These are phyloP conservation scores for Globisporangium irregulare DNA, from an alignment of 352 stramenopile species.

Conservation along the genomic window DNA sequence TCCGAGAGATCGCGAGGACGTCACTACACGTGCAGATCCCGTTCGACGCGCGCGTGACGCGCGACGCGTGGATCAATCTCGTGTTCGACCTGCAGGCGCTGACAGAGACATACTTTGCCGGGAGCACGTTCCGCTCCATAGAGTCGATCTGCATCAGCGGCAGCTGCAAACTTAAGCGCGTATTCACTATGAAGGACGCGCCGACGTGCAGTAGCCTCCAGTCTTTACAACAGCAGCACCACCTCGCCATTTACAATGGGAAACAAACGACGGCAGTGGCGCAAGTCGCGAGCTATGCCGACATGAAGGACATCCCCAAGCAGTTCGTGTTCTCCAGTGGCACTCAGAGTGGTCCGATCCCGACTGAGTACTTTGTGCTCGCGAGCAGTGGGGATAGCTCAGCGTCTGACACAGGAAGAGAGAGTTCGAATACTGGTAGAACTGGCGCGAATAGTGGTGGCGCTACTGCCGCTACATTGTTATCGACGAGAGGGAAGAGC, in stretches of 20 bases:
- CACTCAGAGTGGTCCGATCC: conserved; percentile 20
- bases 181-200: conserved; percentile 88
- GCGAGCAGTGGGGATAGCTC: not conserved
- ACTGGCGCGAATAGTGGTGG: not conserved
- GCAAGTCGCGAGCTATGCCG: conserved; percentile 20
- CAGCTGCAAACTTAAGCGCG: conserved; percentile 68
- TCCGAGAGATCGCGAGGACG: conserved; percentile 60
- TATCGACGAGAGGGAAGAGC: not conserved
- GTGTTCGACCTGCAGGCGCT: conserved; percentile 72
- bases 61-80: conserved; percentile 79
- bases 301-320: conserved; percentile 55
- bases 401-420: not conserved
- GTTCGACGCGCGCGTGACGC: conserved; percentile 34
- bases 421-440: not conserved
- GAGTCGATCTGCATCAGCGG: conserved; percentile 75
- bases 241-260: not conserved
- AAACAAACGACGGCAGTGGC: not conserved
- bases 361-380: conserved; percentile 56
- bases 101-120: conserved; percentile 52
- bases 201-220: conserved; percentile 21
- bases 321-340: conserved; percentile 60
- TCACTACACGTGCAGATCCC: conserved; percentile 71
- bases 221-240: not conserved
- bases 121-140: conserved; percentile 62
- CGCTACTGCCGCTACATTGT: not conserved